Conservation (phyloP, 768 basidiomycete genomes). For the Russula sp. region DNA sequence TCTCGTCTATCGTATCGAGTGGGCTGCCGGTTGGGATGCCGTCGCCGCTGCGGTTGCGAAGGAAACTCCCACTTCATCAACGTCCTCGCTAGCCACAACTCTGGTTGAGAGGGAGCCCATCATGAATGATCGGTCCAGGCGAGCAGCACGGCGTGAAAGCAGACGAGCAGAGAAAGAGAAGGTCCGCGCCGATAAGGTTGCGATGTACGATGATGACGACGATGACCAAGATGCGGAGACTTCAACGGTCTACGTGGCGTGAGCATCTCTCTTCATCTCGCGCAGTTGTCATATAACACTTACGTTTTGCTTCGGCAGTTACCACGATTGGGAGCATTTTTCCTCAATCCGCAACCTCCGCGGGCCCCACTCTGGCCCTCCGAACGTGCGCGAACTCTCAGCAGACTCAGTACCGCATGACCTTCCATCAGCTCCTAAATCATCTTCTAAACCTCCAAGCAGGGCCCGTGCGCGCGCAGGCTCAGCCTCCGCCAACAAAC, state of each 20-base stretch:
- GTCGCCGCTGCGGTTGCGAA: constrained; percentile 23
- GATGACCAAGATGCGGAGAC: constrained; percentile 33
- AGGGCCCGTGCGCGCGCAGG: constrained; percentile 30
- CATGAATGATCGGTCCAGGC: constrained; percentile 45
- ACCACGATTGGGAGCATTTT: constrained; percentile 95
- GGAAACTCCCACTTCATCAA: constrained; percentile 30
- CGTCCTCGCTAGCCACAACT: constrained; percentile 33
- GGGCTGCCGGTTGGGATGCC: constrained; percentile 57
- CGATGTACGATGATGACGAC: constrained; percentile 33
- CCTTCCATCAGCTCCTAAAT: constrained; percentile 36
- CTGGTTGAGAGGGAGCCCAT: constrained; percentile 32
- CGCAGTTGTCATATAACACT: constrained; percentile 18
- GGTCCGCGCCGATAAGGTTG: constrained; percentile 25
- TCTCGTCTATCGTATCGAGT: constrained; percentile 86
- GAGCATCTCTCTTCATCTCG: constrained; percentile 40
- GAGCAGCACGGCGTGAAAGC: constrained; percentile 44
- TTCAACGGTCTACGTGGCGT: constrained; percentile 78
- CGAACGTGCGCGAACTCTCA: constrained; percentile 54
- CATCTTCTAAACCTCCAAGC: constrained; percentile 31
- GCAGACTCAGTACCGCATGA: constrained; percentile 37
- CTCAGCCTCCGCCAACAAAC: constrained; percentile 21
- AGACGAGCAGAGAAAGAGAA: constrained; percentile 36
- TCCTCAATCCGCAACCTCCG: constrained; percentile 85
- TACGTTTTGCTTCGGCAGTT: constrained; percentile 43
- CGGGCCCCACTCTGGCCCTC: constrained; percentile 79